Percentiles rank a stretch among this genome's conserved stretches.
Evolutionary conservation across 257 asterid genomes (phyloP).

Genomic region (Anisodus acutangulus): DNA sequence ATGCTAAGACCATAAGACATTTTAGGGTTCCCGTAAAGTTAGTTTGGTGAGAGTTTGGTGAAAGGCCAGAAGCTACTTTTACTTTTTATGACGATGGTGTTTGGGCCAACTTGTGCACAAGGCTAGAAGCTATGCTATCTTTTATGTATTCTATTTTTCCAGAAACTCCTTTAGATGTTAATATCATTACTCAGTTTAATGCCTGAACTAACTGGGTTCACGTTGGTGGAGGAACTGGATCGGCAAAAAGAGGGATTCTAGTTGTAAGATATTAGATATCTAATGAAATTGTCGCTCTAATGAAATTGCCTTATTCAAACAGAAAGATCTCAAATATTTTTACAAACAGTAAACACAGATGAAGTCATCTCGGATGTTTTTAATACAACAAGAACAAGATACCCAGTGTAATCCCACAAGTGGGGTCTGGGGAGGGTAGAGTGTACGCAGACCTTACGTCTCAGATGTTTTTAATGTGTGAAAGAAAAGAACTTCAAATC

Average conservation of each 20-base stretch:
- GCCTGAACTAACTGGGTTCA: too few species aligned
- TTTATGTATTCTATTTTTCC: neutral
- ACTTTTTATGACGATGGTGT: neutral
- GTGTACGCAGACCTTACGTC: neutral
- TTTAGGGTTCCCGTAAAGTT: neutral
- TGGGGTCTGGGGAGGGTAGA: too few species aligned
- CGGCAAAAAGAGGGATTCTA: too few species aligned
- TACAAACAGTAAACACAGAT: constrained; percentile 3
- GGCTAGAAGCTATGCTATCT: neutral
- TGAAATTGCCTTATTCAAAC: too few species aligned
- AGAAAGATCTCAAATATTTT: too few species aligned
- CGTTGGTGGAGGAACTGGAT: too few species aligned
- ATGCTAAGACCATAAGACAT: constrained; percentile 10
- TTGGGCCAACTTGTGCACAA: neutral
- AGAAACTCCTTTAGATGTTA: neutral
- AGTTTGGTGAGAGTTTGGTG: neutral
- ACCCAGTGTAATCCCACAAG: too few species aligned
- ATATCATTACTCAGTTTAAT: neutral
- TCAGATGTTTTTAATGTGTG: constrained; percentile 5
- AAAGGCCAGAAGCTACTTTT: neutral
- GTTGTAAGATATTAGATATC: too few species aligned
- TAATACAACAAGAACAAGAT: neutral
- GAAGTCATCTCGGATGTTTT: neutral
- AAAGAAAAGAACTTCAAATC: neutral
- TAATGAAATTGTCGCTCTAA: too few species aligned